Evolutionary conservation across 2,329 filamentous ascomycete species (phyloP), one percentile per base, ranked within the genome.

Genomic region (Beauveria caledonica): DNA sequence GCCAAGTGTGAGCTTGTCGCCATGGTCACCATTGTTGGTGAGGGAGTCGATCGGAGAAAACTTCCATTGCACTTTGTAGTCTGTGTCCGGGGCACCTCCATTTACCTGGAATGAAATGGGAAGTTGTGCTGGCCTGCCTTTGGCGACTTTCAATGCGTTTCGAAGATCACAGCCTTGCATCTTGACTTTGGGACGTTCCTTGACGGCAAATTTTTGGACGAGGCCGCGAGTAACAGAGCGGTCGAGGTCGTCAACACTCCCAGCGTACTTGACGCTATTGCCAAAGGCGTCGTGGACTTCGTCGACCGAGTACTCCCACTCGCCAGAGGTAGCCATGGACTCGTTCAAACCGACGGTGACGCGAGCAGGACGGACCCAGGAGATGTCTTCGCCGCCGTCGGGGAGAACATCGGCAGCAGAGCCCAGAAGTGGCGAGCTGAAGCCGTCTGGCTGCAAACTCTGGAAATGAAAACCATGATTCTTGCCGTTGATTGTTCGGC

Each of bases 241-340:
- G 19, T 90, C 86, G 40, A 80, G 77, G n/a, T 94, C 89, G 46
- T 94, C 89, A 15, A 81, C 77, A 3, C 80, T 73, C 4, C 78
- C 75, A 3, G 81, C 77, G 70, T 96, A 99, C 64, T 86, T 88
- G 62, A 92, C 86, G 42, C 88, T 76, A 68, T 99, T 99, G 51
- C 92, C 92, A 66, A 92, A 88, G 2, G 86, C 93, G 76, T 99
- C 94, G 62, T 90, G 86, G 9, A 99, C 90, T 72, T 97, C 90
- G 66, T 97, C 90, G 58, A 99, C 86, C 1, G 88, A 87, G 70
- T 97, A 99, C 63, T 88, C 81, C 92, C 93, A 97, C 57, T 86
- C 81, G 17, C 93, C 94, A 56, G 88, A 83, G 7, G 81, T 80
- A 53, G 84, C 85, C 76, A 99, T 85, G 5, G 92, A 92, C 73